Evolutionary conservation across 805 yeast genomes (phyloP).

Genomic region (Candida bentonensis): DNA sequence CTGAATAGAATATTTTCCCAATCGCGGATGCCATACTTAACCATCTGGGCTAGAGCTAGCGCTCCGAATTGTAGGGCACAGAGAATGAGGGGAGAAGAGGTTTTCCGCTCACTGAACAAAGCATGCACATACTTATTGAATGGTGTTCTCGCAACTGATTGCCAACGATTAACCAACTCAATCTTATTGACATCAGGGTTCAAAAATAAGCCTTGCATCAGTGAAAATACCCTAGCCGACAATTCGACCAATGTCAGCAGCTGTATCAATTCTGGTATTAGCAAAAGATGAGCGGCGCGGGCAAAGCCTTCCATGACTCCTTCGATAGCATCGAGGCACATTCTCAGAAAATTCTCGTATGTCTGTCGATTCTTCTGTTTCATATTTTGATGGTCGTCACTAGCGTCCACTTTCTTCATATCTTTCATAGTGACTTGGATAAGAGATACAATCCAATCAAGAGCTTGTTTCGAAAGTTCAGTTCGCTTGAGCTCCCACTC

Average conservation of each 20-base stretch:
- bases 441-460: background rate
- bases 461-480: background rate
- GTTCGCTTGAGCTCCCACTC: background rate
- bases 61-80: background rate
- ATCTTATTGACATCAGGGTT: background rate
- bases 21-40: background rate
- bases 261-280: background rate
- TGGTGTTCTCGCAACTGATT: background rate
- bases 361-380: background rate
- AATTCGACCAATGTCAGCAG: background rate
- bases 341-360: background rate
- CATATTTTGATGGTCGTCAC: background rate
- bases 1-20: background rate
- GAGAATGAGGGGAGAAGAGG: too few species aligned
- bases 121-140: background rate
- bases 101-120: too few species aligned
- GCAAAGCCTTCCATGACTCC: background rate
- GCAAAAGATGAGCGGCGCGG: background rate
- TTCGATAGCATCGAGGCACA: background rate
- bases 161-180: background rate
- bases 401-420: background rate
- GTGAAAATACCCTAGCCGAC: too few species aligned
- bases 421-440: background rate
- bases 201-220: background rate
- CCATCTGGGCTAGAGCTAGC: background rate